phyloP scores from a whole-genome alignment of 2,329 filamentous ascomycete species.

The Calonectria ilicicola region DNA sequence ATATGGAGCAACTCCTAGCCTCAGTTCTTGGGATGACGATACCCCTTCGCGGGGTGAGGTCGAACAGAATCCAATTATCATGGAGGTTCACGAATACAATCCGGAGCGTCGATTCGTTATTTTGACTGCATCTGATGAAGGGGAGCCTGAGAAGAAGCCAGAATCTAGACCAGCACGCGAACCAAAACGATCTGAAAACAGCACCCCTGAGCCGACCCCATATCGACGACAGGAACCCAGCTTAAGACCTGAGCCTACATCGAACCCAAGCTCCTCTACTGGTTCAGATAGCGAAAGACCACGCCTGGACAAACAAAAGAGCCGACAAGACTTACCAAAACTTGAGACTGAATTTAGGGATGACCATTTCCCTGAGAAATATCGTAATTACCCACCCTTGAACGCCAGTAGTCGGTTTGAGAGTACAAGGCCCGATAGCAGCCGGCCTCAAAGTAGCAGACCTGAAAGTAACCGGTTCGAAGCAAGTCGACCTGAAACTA shows the following conservation, averaged over 20 bases:
- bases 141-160: constrained; percentile 40
- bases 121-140: constrained; percentile 53
- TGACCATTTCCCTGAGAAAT: constrained; percentile 44
- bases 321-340: constrained; percentile 56
- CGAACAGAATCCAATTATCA: constrained; percentile 76
- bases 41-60: constrained; percentile 71
- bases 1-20: constrained; percentile 51
- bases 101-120: constrained; percentile 76
- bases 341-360: constrained; percentile 56
- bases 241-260: neutral
- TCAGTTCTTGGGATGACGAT: constrained; percentile 60
- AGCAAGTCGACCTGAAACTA: neutral
- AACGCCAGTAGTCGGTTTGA: constrained; percentile 24
- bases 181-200: constrained; percentile 15
- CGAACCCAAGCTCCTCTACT: constrained; percentile 20
- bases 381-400: constrained; percentile 51
- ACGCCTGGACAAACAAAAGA: constrained; percentile 45
- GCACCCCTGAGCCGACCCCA: constrained; percentile 18
- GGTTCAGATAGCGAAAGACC: constrained; percentile 38
- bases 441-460: neutral
- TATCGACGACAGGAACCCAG: constrained; percentile 7
- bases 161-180: constrained; percentile 23
- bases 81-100: constrained; percentile 71
- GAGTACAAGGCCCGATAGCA: neutral
- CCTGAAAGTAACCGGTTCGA: neutral